Conservation (phyloP, 306 rosid genomes). For the Acacia crassicarpa region DNA sequence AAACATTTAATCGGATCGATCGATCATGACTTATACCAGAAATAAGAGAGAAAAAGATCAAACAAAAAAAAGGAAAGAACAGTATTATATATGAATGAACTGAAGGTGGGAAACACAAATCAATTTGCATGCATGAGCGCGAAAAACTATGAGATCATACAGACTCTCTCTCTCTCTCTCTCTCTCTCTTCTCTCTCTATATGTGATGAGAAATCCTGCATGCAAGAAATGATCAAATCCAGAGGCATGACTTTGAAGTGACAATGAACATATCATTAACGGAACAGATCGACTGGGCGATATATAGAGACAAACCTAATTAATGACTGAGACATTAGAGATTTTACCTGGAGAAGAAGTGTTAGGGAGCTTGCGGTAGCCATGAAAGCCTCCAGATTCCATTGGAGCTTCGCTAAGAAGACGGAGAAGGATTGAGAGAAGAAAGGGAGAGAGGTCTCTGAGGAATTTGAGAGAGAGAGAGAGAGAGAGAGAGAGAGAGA, state of each 20-base stretch:
- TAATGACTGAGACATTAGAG: not conserved
- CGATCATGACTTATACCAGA: not conserved
- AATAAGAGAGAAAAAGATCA: not conserved
- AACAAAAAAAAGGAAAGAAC: not conserved
- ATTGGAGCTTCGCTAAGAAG: constrained; percentile 10
- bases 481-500: not conserved
- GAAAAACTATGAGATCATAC: not conserved
- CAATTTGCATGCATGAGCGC: not conserved
- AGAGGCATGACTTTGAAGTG: constrained; percentile 2
- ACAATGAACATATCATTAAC: not conserved
- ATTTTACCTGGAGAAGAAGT: constrained; percentile 40
- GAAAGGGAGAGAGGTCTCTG: not conserved
- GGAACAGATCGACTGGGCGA: not conserved
- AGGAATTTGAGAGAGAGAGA: not conserved
- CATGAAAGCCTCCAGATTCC: constrained; percentile 72
- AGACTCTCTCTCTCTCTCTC: not conserved
- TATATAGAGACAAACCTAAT: not conserved
- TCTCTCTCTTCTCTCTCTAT: not conserved
- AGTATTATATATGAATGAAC: not conserved
- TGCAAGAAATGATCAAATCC: constrained; percentile 17
- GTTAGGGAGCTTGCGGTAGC: constrained; percentile 66
- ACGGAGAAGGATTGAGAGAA: not conserved
- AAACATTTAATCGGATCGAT: not conserved
- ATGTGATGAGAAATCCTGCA: constrained; percentile 21
- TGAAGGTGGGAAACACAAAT: not conserved